A percentile compares a stretch with the other conserved stretches of the same genome.
Evolutionary conservation across 2,329 filamentous ascomycete species (phyloP).

Genomic region (Diplodia scrobiculata): DNA sequence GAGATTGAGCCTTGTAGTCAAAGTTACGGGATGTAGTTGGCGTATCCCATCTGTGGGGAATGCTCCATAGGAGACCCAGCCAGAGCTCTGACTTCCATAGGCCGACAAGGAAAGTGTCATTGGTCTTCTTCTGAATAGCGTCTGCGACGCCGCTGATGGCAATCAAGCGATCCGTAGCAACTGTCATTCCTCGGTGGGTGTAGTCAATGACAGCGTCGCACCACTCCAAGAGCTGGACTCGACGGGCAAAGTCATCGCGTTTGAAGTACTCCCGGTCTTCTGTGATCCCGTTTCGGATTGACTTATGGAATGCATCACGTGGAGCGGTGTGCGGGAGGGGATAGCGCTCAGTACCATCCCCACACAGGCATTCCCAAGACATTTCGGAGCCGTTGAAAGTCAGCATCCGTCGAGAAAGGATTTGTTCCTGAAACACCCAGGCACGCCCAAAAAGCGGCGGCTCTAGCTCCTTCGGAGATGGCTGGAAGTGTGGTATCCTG

Average conservation of each 20-base stretch:
- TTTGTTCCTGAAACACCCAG: slow-evolving; percentile 24
- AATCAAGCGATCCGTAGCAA: background rate
- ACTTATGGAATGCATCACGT: too few relatives aligned
- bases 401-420: slow-evolving; percentile 8
- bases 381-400: background rate
- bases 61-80: slow-evolving; percentile 4
- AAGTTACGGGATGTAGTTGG: background rate
- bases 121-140: background rate
- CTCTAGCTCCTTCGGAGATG: too few relatives aligned
- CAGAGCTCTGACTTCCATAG: slow-evolving; percentile 2
- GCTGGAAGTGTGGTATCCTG: too few relatives aligned
- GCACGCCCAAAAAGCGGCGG: background rate
- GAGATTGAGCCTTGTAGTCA: too few relatives aligned
- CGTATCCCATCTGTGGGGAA: background rate
- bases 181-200: slow-evolving; percentile 7
- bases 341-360: slow-evolving; percentile 33
- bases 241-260: slow-evolving; percentile 7
- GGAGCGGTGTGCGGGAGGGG: too few relatives aligned
- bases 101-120: background rate
- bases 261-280: slow-evolving; percentile 32
- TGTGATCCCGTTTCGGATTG: slow-evolving; percentile 31
- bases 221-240: too few relatives aligned
- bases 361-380: slow-evolving; percentile 9
- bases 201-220: slow-evolving; percentile 22
- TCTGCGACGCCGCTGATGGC: slow-evolving; percentile 7